These are phyloP conservation scores for Staphylotrichum longicolle DNA, from an alignment of 495 filamentous ascomycete genomes.

Conservation along the genomic window DNA sequence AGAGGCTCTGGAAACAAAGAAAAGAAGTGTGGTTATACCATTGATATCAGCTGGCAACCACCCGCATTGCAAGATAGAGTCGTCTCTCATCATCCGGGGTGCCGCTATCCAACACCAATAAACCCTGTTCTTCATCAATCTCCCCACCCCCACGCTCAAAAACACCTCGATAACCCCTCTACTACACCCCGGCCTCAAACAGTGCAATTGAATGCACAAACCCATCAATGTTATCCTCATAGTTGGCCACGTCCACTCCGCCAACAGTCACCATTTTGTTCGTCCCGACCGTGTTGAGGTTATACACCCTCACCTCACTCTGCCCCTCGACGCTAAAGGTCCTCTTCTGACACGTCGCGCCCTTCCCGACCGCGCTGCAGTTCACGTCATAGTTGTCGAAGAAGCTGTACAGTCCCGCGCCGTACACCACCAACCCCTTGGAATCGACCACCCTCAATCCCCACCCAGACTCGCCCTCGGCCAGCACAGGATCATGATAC, in stretches of 20 bases:
- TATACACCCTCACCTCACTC: constrained; percentile 44
- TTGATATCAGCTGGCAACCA: too few relatives aligned
- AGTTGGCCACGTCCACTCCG: constrained; percentile 49
- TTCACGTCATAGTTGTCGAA: constrained; percentile 51
- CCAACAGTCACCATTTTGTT: constrained; percentile 47
- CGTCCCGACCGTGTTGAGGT: constrained; percentile 53
- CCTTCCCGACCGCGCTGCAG: constrained; percentile 43
- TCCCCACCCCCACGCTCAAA: too few relatives aligned
- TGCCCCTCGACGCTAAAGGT: constrained; percentile 57
- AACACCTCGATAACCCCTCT: too few relatives aligned
- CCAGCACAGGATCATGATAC: constrained; percentile 72
- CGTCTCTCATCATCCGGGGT: constrained; percentile 10
- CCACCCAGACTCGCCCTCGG: constrained; percentile 48
- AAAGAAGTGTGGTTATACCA: too few relatives aligned
- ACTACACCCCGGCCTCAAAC: constrained; percentile 17
- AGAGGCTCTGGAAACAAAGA: too few relatives aligned
- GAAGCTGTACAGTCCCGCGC: constrained; percentile 63
- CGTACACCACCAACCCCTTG: constrained; percentile 58
- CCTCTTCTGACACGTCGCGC: constrained; percentile 57
- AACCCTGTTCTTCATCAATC: not conserved
- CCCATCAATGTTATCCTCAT: constrained; percentile 50
- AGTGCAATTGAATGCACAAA: constrained; percentile 28
- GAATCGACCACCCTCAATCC: constrained; percentile 54
- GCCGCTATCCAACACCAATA: not conserved
- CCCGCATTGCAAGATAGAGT: too few relatives aligned